Conservation (phyloP, 2,329 filamentous ascomycete species). For the Macrophomina phaseolina region DNA sequence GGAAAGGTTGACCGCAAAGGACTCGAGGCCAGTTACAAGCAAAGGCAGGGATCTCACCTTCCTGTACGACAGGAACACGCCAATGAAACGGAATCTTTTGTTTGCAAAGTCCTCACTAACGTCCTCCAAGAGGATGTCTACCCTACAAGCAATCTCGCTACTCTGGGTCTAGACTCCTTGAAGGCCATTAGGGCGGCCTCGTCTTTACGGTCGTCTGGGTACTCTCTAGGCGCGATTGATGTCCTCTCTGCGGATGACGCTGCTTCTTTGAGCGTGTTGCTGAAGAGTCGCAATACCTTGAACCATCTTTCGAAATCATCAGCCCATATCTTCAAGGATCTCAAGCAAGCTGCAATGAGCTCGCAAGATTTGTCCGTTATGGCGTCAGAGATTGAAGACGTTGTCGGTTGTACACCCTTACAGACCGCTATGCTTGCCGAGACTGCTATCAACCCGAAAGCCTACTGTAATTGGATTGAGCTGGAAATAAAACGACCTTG, state of each 20-base stretch:
- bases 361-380: slow-evolving; percentile 29
- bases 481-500: slow-evolving; percentile 53
- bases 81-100: slow-evolving; percentile 30
- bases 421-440: slow-evolving; percentile 83
- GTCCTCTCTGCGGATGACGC: slow-evolving; percentile 63
- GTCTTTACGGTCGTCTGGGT: slow-evolving; percentile 62
- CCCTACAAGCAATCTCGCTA: slow-evolving; percentile 53
- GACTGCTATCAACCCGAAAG: slow-evolving; percentile 62
- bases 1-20: slow-evolving; percentile 79
- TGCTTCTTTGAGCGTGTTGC: slow-evolving; percentile 12
- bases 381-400: slow-evolving; percentile 39
- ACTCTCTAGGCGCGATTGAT: slow-evolving; percentile 62
- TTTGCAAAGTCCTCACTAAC: slow-evolving; percentile 51
- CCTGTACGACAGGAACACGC: neutral
- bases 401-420: slow-evolving; percentile 70
- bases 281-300: neutral
- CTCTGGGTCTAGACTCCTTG: slow-evolving; percentile 70
- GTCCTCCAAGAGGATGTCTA: slow-evolving; percentile 49
- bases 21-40: slow-evolving; percentile 63
- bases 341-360: slow-evolving; percentile 23
- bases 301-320: neutral
- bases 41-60: slow-evolving; percentile 29
- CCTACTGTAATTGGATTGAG: slow-evolving; percentile 81
- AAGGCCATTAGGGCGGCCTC: slow-evolving; percentile 69
- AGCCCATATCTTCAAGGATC: neutral